Evolutionary conservation across 2,329 filamentous ascomycete genomes (phyloP), one percentile per base, ranked within the genome.

Genomic region (Phaeosphaeria sp.): DNA sequence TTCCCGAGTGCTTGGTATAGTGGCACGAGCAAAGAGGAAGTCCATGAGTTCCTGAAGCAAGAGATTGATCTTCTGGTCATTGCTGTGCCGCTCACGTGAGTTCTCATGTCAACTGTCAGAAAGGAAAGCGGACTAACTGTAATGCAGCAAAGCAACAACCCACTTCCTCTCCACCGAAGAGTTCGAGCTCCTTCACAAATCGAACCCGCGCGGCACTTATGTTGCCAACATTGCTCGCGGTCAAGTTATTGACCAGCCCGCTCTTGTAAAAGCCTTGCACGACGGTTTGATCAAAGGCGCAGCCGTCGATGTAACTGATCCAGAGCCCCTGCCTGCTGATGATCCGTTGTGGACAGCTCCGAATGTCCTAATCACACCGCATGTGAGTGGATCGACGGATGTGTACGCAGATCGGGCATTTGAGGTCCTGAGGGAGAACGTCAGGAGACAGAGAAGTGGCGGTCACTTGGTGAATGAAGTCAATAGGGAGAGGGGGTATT

Each of bases 271-370:
- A 1, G 88, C 89, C 0, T 77, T 93, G 11, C 77, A 85, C 42
- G 80, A 80, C 0, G 83, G 82, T 0, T 80, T 82, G 1, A 70
- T 91, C 27, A 76, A 81, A 2, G 91, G 91, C 27, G 91, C 91
- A 0, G 90, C 90, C 1, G 77, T 94, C 42, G 91, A 93, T 71
- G 91, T 94, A 0, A 90, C 90, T 1, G 90, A 93, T 59, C 91
- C 91, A 0, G 91, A 94, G 74, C 91, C 91, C 0, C 73, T 94
- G 61, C 90, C 90, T 0, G 76, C 81, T 2, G 85, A 89, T 4
- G 86, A 90, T 69, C 83, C 85, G 61, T 77, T 94, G 50, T 94
- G 90, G 90, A 83, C 80, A 23, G 80, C 88, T 15, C 85, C 85
- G 58, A 92, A 93, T 73, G 81, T 89, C 17, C 84, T 89, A 51